Conservation (phyloP, 306 rosid species). For the Pyrus betulifolia region DNA sequence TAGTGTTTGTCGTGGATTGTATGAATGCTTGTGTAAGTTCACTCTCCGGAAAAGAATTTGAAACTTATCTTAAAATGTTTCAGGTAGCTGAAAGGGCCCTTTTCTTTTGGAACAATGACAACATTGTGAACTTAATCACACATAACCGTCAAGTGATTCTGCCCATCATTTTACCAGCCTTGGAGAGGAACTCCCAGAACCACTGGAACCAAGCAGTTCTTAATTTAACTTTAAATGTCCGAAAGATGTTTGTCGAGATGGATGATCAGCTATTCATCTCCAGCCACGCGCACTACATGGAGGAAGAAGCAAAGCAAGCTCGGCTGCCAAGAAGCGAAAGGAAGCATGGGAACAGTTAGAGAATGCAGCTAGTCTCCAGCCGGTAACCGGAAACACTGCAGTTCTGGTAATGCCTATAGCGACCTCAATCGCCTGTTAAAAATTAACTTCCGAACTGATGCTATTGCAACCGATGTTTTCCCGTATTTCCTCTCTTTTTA, state of each 20-base stretch:
- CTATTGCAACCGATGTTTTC: slow-evolving; percentile 10
- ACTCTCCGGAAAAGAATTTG: neutral
- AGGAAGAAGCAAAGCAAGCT: slow-evolving; percentile 49
- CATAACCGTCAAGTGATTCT: slow-evolving; percentile 75
- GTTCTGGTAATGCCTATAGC: slow-evolving; percentile 65
- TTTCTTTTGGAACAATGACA: slow-evolving; percentile 94
- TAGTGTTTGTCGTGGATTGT: neutral
- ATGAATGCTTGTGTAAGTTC: neutral
- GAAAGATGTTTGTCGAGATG: slow-evolving; percentile 88
- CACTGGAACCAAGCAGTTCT: slow-evolving; percentile 95
- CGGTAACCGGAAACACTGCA: slow-evolving; percentile 68
- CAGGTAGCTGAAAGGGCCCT: slow-evolving; percentile 98
- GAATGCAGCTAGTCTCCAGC: slow-evolving; percentile 61
- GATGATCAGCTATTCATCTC: slow-evolving; percentile 69
- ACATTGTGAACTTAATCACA: slow-evolving; percentile 71
- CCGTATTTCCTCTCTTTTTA: slow-evolving; percentile 16
- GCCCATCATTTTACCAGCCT: slow-evolving; percentile 70
- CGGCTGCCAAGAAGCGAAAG: slow-evolving; percentile 50
- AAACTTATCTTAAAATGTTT: slow-evolving; percentile 8
- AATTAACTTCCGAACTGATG: slow-evolving; percentile 11
- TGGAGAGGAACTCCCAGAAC: slow-evolving; percentile 64
- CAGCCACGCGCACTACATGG: slow-evolving; percentile 49
- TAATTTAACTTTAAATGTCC: slow-evolving; percentile 63
- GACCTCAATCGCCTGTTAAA: slow-evolving; percentile 35
- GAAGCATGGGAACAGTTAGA: slow-evolving; percentile 77